Evolutionary conservation across 805 yeast species (phyloP).

Genomic region (Ogataea wickerhamii): DNA sequence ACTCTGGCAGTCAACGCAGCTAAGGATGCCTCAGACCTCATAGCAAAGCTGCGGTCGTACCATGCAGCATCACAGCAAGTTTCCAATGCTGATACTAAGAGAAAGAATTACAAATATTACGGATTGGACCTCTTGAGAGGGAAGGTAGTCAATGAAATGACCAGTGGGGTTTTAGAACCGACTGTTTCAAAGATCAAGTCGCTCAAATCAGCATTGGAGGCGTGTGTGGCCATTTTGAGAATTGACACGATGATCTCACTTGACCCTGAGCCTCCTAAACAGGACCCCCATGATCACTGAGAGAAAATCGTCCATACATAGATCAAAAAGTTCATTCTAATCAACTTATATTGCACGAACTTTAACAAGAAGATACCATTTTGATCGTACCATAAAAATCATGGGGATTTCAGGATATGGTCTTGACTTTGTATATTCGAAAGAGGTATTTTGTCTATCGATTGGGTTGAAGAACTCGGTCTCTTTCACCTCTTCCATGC

Average conservation of each 20-base stretch:
- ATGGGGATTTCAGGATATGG: too few relatives aligned
- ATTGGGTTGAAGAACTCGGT: slow-evolving; percentile 49
- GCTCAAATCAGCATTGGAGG: slow-evolving; percentile 93
- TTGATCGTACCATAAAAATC: too few relatives aligned
- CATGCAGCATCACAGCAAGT: slow-evolving; percentile 94
- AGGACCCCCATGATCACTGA: slow-evolving; percentile 85
- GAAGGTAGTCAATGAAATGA: slow-evolving; percentile 80
- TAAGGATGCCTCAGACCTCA: slow-evolving; percentile 90
- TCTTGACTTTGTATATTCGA: slow-evolving; percentile 38
- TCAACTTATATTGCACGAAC: too few relatives aligned
- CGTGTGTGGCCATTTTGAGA: slow-evolving; percentile 94
- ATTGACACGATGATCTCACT: slow-evolving; percentile 98
- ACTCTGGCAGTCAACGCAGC: slow-evolving; percentile 97
- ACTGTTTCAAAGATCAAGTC: slow-evolving; percentile 89
- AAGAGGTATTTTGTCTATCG: slow-evolving; percentile 47
- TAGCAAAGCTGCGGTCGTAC: slow-evolving; percentile 92
- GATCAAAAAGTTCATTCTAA: too few relatives aligned
- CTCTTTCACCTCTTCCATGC: slow-evolving; percentile 16
- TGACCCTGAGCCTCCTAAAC: slow-evolving; percentile 90
- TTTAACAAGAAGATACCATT: too few relatives aligned
- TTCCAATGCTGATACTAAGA: slow-evolving; percentile 74
- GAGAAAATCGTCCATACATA: too few relatives aligned
- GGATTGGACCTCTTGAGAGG: slow-evolving; percentile 93
- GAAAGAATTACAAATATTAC: slow-evolving; percentile 81
- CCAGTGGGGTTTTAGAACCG: slow-evolving; percentile 91